These are phyloP conservation scores for Mycena vulgaris DNA, from an alignment of 768 basidiomycete species.

Conservation along the genomic window DNA sequence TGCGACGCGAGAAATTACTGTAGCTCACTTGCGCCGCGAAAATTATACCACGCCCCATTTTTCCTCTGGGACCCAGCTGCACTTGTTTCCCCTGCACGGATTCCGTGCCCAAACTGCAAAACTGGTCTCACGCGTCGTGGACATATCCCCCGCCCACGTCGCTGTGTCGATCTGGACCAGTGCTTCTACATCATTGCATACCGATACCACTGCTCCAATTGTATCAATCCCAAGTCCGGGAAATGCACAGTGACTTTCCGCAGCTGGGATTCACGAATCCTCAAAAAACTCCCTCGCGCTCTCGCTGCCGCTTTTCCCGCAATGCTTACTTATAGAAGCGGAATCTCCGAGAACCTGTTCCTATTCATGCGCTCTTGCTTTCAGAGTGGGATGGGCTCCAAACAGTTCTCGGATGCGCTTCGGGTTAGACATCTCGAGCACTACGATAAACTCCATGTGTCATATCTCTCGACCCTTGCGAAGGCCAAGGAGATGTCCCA, in stretches of 20 bases:
- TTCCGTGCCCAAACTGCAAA: neutral
- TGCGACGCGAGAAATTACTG: neutral
- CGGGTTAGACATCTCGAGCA: constrained; percentile 38
- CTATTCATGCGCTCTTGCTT: constrained; percentile 33
- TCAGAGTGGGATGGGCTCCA: constrained; percentile 45
- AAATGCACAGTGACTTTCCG: neutral
- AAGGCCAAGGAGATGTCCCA: neutral
- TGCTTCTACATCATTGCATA: neutral
- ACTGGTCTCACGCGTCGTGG: neutral
- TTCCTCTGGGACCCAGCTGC: neutral
- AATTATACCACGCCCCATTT: neutral
- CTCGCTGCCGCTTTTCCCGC: neutral
- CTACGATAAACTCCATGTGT: constrained; percentile 40
- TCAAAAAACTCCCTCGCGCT: neutral
- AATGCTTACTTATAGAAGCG: neutral
- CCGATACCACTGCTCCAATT: neutral
- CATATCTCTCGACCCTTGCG: constrained; percentile 34
- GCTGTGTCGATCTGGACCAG: neutral
- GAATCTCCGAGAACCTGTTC: neutral
- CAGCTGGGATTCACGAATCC: constrained; percentile 10
- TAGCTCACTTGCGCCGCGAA: neutral
- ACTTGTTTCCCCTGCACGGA: neutral
- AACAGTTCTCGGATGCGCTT: constrained; percentile 46
- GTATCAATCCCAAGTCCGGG: neutral
- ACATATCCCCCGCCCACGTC: neutral